phyloP scores from a whole-genome alignment of 2,329 filamentous ascomycete genomes.

The Aspergillus sp. region DNA sequence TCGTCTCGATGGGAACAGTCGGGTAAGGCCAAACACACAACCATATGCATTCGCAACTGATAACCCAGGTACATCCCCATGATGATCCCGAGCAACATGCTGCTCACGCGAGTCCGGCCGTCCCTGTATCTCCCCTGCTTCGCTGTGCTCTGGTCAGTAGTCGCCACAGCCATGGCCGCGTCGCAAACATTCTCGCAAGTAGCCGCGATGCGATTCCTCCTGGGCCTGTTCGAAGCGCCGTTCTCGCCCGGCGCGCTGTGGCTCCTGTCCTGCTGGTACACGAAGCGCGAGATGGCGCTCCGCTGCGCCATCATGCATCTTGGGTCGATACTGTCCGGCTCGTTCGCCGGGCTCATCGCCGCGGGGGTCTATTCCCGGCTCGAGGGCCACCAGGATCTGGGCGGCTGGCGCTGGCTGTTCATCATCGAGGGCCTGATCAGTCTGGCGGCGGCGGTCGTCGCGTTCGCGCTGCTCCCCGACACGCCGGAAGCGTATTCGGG shows the following conservation, averaged over 20 bases:
- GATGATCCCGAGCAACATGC: conserved; percentile 22
- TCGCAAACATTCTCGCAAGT: conserved; percentile 38
- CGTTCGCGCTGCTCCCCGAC: conserved; percentile 37
- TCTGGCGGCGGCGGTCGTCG: conserved; percentile 37
- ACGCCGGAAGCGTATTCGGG: background rate
- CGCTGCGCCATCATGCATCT: conserved; percentile 13
- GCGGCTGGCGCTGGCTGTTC: conserved; percentile 53
- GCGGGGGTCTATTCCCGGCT: conserved; percentile 13
- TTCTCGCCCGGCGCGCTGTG: conserved; percentile 62
- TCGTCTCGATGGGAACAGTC: conserved; percentile 22
- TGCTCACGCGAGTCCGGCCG: conserved; percentile 26
- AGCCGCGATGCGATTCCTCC: conserved; percentile 32
- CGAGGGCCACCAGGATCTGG: conserved; percentile 8
- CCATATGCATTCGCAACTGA: background rate
- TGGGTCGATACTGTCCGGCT: conserved; percentile 12
- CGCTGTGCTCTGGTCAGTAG: conserved; percentile 21
- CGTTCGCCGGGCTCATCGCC: conserved; percentile 15
- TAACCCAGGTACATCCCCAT: conserved; percentile 8
- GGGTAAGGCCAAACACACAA: conserved; percentile 8
- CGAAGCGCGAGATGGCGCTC: conserved; percentile 54
- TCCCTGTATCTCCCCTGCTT: conserved; percentile 23
- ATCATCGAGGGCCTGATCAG: conserved; percentile 53
- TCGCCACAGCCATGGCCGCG: conserved; percentile 25
- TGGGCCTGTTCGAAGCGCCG: conserved; percentile 31
- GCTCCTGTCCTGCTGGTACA: conserved; percentile 66